Percentiles rank a stretch among this genome's conserved stretches.
Conservation (phyloP, 805 yeast species). For the Pichia nakasei region DNA sequence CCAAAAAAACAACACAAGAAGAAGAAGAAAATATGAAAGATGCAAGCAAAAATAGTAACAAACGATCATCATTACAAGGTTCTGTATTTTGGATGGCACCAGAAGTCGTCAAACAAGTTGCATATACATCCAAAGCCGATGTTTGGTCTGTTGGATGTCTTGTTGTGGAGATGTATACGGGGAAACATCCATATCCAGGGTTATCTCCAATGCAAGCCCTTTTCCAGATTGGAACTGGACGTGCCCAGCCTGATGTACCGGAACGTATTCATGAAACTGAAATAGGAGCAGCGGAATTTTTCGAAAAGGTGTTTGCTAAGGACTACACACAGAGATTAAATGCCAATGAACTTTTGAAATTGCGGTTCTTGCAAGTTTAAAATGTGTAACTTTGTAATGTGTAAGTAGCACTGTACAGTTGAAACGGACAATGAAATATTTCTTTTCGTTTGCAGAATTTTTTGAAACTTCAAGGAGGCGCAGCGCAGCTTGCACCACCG, state of each 20-base stretch:
- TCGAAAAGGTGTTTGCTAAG: too few species aligned
- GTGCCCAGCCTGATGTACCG: constrained; percentile 70
- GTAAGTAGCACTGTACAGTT: too few species aligned
- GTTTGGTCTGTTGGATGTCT: constrained; percentile 97
- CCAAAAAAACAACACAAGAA: constrained; percentile 25
- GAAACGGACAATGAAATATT: too few species aligned
- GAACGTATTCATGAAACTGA: constrained; percentile 28
- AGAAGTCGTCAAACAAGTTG: constrained; percentile 90
- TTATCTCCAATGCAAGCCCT: constrained; percentile 96
- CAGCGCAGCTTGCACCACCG: too few species aligned
- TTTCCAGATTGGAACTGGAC: constrained; percentile 80
- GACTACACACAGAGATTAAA: too few species aligned
- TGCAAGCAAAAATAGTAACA: constrained; percentile 19
- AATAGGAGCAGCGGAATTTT: constrained; percentile 45
- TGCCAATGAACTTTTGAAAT: too few species aligned
- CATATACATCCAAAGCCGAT: constrained; percentile 87
- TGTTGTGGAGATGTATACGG: constrained; percentile 91
- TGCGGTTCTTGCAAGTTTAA: too few species aligned
- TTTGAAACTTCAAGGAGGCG: too few species aligned
- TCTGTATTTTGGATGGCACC: constrained; percentile 99
- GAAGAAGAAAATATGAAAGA: constrained; percentile 16
- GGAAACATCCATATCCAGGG: constrained; percentile 91
- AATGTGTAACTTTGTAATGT: too few species aligned
- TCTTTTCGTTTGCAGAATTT: too few species aligned
- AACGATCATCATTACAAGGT: constrained; percentile 84